phyloP scores from a whole-genome alignment of 495 filamentous ascomycete genomes.

The Neurospora sublineolata region DNA sequence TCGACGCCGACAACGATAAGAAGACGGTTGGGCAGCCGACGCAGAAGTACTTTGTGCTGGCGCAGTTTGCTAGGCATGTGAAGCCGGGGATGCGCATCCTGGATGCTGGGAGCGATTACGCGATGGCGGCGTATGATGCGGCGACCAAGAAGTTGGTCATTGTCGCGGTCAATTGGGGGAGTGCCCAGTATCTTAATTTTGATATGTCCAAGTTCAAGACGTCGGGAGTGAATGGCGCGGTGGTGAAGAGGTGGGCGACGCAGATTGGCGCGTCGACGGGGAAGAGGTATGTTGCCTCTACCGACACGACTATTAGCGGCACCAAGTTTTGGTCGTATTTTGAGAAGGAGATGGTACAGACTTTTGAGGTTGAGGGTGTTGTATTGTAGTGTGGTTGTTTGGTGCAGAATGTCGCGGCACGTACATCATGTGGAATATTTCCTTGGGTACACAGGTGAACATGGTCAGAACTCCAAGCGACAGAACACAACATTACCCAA shows the following conservation, averaged over 20 bases:
- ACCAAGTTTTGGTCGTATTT: conserved; percentile 22
- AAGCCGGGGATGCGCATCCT: conserved; percentile 24
- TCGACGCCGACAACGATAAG: conserved; percentile 22
- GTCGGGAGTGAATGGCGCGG: conserved; percentile 15
- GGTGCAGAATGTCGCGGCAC: background rate
- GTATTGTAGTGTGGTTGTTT: background rate
- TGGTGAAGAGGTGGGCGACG: conserved; percentile 25
- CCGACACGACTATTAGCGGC: conserved; percentile 18
- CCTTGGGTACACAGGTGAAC: background rate
- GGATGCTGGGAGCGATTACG: conserved; percentile 22
- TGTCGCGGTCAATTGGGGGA: conserved; percentile 27
- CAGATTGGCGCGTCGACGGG: conserved; percentile 17
- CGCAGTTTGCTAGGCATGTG: conserved; percentile 27
- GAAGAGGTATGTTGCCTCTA: conserved; percentile 18
- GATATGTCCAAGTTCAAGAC: conserved; percentile 20
- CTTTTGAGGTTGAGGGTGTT: conserved; percentile 18
- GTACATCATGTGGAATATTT: background rate
- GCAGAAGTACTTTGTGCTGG: conserved; percentile 28
- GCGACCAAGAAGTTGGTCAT: conserved; percentile 20
- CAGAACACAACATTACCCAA: background rate
- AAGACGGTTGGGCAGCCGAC: conserved; percentile 13
- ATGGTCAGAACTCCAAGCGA: background rate
- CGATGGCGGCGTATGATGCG: conserved; percentile 26
- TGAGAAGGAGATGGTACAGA: conserved; percentile 18
- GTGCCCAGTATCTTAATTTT: conserved; percentile 26